phyloP scores from a whole-genome alignment of 2,329 filamentous ascomycete species.

The Aureobasidium sp. region DNA sequence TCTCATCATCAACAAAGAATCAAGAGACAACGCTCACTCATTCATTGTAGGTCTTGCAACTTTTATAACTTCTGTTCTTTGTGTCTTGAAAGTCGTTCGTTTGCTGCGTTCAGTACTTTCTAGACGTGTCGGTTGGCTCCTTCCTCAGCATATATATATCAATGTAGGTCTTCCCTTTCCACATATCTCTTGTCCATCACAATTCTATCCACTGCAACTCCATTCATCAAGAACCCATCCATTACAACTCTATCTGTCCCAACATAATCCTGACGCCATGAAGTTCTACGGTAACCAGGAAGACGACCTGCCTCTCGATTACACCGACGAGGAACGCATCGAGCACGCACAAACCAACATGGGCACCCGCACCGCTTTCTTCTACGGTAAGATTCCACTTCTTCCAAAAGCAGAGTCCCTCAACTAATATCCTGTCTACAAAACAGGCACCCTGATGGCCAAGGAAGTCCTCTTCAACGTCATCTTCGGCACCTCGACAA shows the following conservation, averaged over 20 bases:
- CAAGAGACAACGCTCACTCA: not conserved
- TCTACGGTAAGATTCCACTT: slow-evolving; percentile 44
- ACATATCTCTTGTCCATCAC: not conserved
- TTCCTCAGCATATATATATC: not conserved
- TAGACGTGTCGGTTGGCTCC: not conserved
- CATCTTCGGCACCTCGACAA: slow-evolving; percentile 55
- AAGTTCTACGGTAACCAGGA: not conserved
- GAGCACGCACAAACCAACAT: slow-evolving; percentile 22
- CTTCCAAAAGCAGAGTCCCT: not conserved
- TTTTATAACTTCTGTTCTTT: not conserved
- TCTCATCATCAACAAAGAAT: not conserved
- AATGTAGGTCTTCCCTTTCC: not conserved
- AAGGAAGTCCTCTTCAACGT: slow-evolving; percentile 78
- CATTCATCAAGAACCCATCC: too few relatives aligned
- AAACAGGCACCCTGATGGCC: slow-evolving; percentile 59
- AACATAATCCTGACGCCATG: not conserved
- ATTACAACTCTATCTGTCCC: not conserved
- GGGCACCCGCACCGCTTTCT: slow-evolving; percentile 49
- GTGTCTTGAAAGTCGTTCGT: not conserved
- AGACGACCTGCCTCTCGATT: not conserved
- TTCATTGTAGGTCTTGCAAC: not conserved
- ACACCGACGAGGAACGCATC: not conserved
- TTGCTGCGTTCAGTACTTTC: not conserved
- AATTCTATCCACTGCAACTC: not conserved
- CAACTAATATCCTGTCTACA: not conserved